phyloP scores from a whole-genome alignment of 352 stramenopile genomes.

The Pseudoperonospora humuli region DNA sequence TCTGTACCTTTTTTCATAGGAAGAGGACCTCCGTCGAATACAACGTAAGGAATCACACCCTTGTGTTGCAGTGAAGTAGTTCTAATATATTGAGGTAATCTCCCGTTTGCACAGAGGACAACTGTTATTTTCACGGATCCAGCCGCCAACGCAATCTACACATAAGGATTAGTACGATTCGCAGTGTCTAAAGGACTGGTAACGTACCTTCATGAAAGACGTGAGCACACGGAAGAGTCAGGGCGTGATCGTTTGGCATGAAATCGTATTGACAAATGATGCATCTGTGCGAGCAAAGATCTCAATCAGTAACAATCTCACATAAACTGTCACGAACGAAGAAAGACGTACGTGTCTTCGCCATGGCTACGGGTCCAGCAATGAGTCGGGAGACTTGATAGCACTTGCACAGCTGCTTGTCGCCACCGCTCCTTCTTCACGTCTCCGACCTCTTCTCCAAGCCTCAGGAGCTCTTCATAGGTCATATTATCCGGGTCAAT shows the following conservation, averaged over 20 bases:
- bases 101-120: slow-evolving; percentile 68
- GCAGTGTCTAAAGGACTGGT: not conserved
- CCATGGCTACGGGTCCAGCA: slow-evolving; percentile 33
- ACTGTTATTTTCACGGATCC: slow-evolving; percentile 74
- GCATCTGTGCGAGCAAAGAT: slow-evolving; percentile 27
- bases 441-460: slow-evolving; percentile 63
- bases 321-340: not conserved
- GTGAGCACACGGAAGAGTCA: slow-evolving; percentile 68
- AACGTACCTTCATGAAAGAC: slow-evolving; percentile 63
- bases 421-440: slow-evolving; percentile 73
- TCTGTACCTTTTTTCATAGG: slow-evolving; percentile 78
- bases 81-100: slow-evolving; percentile 38
- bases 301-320: not conserved
- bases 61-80: slow-evolving; percentile 43
- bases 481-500: slow-evolving; percentile 78
- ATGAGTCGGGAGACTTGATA: slow-evolving; percentile 59
- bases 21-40: slow-evolving; percentile 65
- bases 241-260: slow-evolving; percentile 36
- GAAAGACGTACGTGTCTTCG: slow-evolving; percentile 45
- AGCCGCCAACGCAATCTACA: slow-evolving; percentile 57
- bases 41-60: slow-evolving; percentile 62
- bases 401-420: slow-evolving; percentile 46
- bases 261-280: slow-evolving; percentile 74
- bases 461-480: slow-evolving; percentile 66
- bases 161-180: not conserved